phyloP scores from a whole-genome alignment of 2,329 filamentous ascomycete species.

The Diplocarpon rosae region DNA sequence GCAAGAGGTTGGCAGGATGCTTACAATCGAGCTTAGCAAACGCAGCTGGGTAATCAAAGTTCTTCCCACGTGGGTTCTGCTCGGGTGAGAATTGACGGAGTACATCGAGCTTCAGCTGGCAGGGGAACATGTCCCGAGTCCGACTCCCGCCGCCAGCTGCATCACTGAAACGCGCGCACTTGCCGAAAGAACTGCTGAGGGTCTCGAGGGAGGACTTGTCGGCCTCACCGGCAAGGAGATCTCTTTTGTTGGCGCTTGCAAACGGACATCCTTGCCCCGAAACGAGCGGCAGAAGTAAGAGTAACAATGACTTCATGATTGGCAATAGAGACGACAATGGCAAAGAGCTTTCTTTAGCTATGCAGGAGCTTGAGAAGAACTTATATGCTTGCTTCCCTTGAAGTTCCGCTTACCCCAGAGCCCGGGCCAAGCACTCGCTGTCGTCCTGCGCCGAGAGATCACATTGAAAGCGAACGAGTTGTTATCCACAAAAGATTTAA shows the following conservation, averaged over 20 bases:
- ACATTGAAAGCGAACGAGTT: too few species aligned
- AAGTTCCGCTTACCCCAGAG: too few species aligned
- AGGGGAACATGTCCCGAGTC: conserved; percentile 48
- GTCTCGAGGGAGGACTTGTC: conserved; percentile 15
- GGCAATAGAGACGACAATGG: too few species aligned
- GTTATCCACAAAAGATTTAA: too few species aligned
- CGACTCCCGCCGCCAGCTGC: conserved; percentile 37
- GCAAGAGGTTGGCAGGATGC: neutral
- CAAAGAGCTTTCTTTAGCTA: too few species aligned
- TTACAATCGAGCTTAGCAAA: conserved; percentile 50
- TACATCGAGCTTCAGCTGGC: conserved; percentile 43
- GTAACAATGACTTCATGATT: conserved; percentile 9
- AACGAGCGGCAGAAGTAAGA: conserved; percentile 16
- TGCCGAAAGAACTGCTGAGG: conserved; percentile 16
- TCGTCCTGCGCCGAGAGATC: too few species aligned
- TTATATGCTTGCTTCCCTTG: too few species aligned
- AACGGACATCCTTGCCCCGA: conserved; percentile 15
- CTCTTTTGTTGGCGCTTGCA: conserved; percentile 12
- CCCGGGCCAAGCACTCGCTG: too few species aligned
- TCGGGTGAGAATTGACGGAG: conserved; percentile 44
- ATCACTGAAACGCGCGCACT: conserved; percentile 17
- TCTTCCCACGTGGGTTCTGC: conserved; percentile 38
- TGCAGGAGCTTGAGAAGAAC: too few species aligned
- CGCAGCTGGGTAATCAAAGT: conserved; percentile 45
- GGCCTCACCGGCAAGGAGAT: conserved; percentile 8